phyloP scores from a whole-genome alignment of 352 stramenopile genomes.

The Globisporangium splendens region DNA sequence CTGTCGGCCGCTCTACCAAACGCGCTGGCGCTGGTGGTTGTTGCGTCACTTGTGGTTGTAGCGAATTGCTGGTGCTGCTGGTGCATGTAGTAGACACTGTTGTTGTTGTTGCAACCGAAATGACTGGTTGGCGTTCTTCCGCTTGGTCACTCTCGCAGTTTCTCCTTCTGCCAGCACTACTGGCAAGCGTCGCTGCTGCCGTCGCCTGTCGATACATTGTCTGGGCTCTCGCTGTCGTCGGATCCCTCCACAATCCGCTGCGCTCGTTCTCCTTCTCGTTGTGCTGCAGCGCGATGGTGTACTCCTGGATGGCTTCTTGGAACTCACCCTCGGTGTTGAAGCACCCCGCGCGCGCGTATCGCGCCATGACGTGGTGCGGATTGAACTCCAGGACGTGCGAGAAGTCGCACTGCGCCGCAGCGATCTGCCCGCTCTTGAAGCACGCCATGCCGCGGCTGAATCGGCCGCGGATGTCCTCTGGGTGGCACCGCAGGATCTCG shows the following conservation, averaged over 20 bases:
- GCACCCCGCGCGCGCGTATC: constrained; percentile 64
- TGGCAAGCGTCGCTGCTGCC: not conserved
- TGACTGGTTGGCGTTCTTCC: constrained; percentile 20
- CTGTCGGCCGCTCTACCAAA: too few relatives aligned
- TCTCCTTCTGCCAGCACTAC: too few relatives aligned
- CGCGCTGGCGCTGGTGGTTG: not conserved
- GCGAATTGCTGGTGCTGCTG: not conserved
- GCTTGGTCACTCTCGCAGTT: not conserved
- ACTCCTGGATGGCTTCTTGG: constrained; percentile 70
- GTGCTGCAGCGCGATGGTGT: constrained; percentile 63
- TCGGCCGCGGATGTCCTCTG: constrained; percentile 55
- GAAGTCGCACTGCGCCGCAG: constrained; percentile 63
- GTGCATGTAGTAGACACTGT: not conserved
- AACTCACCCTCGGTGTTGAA: constrained; percentile 72
- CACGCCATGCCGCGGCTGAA: constrained; percentile 76
- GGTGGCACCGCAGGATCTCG: constrained; percentile 35
- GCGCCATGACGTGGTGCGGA: constrained; percentile 75
- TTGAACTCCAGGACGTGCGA: constrained; percentile 58
- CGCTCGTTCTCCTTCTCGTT: constrained; percentile 48
- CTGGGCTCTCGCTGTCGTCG: too few relatives aligned
- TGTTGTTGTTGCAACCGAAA: constrained; percentile 3
- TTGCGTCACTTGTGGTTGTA: not conserved
- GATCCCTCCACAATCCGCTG: constrained; percentile 19
- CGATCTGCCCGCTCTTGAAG: constrained; percentile 49
- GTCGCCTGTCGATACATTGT: constrained; percentile 13